Evolutionary conservation across 306 rosid species (phyloP), one percentile per base, ranked within the genome.

Genomic region (Vicia faba): DNA sequence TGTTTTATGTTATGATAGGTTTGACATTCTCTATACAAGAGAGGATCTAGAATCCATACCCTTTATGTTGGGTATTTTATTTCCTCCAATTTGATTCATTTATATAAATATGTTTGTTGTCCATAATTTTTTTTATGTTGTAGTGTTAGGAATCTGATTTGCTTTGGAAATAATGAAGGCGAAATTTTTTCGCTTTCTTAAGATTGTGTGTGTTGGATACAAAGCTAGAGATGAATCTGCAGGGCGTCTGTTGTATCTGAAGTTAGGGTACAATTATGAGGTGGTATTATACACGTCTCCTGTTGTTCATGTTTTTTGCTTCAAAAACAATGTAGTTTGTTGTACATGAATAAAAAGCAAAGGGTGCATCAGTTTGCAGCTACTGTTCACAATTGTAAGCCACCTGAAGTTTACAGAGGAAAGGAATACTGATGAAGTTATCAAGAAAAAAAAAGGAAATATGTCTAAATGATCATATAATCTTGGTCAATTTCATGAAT

Each of bases 331-430:
- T 29, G 95, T 88, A 7, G 82, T 92, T 10, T 92, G 97, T 65
- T 92, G 97, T 83, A 87, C 96, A 3, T 96, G 97, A 20, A 80
- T 88, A 44, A 92, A 91, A 88, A 91, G 75, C 80, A 83, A 28
- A 84, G 96, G 71, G 96, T 92, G 43, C 92, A 89, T 72, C 97
- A 87, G 77, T 87, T 88, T 74, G 96, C 96, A n/a, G 88, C 95
- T 3, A 80, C 91, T 3, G 92, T 87, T 43, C 95, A 92, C 12
- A 79, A 77, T 69, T 88, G 96, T 75, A 88, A 87, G 87, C 91
- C 95, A 1, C 97, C 96, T 0, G 97, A 91, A 59, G 95, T 84
- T 39, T 91, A 91, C 90, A 91, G 89, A 84, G 96, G 97, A 74
- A 91, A 91, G 73, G 97, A 96, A 89, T 67, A 69, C 64, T 35